These are phyloP conservation scores for Platismatia glauca DNA, from an alignment of 495 filamentous ascomycete genomes.

Conservation along the genomic window DNA sequence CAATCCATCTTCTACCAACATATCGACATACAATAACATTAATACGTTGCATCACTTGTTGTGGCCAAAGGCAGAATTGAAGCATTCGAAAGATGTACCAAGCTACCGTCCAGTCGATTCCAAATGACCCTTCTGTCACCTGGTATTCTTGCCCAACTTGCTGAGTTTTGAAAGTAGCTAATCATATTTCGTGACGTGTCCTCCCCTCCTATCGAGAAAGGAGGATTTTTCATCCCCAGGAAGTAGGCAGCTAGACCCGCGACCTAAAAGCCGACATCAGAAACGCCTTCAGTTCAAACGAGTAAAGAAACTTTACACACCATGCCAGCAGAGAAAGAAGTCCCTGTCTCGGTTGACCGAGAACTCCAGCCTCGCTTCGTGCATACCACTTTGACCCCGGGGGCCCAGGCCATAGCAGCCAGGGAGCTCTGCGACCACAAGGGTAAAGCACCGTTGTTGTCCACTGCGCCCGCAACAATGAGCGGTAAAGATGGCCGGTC, in stretches of 20 bases:
- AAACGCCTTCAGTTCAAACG: background rate
- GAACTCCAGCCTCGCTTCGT: background rate
- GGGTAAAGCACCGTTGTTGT: background rate
- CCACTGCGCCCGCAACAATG: constrained; percentile 3
- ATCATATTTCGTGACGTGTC: constrained; percentile 3
- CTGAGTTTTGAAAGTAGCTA: background rate
- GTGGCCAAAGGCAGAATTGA: background rate
- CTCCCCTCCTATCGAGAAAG: constrained; percentile 1
- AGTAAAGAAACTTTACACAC: background rate
- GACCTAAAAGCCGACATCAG: background rate
- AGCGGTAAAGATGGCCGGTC: background rate
- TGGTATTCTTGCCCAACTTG: constrained; percentile 1
- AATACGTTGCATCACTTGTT: background rate
- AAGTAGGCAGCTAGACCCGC: constrained; percentile 15
- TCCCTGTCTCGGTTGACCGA: background rate
- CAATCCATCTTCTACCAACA: too few relatives aligned
- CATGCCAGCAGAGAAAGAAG: constrained; percentile 12
- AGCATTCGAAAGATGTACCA: background rate
- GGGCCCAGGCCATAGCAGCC: constrained; percentile 1
- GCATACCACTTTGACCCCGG: constrained; percentile 1
- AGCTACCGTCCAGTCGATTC: constrained; percentile 10
- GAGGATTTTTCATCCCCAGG: constrained; percentile 7
- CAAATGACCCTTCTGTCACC: background rate
- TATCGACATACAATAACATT: too few relatives aligned
- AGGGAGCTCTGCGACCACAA: constrained; percentile 1